Percentiles rank a stretch among this genome's conserved stretches.
phyloP scores from a whole-genome alignment of 495 filamentous ascomycete genomes.

The Xylaria venustula region DNA sequence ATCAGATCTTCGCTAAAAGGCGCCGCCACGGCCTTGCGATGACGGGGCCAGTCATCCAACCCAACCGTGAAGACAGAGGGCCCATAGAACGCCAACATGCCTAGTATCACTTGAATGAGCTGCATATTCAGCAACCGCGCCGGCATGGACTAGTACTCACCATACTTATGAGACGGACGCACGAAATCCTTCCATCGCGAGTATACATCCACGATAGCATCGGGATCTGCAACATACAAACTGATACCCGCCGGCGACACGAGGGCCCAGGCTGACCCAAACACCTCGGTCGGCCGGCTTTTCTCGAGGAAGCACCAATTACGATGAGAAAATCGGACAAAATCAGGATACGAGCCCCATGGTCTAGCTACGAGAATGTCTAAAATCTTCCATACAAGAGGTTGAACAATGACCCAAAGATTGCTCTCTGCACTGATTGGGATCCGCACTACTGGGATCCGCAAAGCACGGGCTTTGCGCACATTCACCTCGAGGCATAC shows the following conservation, averaged over 20 bases:
- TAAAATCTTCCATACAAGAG: slow-evolving; percentile 9
- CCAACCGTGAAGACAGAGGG: slow-evolving; percentile 6
- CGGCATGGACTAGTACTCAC: slow-evolving; percentile 7
- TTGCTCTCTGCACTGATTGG: slow-evolving; percentile 9
- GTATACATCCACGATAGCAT: neutral
- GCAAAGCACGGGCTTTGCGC: slow-evolving; percentile 2
- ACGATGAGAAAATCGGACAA: slow-evolving; percentile 12
- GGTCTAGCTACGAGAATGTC: neutral
- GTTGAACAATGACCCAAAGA: slow-evolving; percentile 7
- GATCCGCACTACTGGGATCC: slow-evolving; percentile 4
- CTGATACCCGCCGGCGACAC: neutral
- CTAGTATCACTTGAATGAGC: neutral
- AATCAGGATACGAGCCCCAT: slow-evolving; percentile 9
- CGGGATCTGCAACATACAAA: slow-evolving; percentile 1
- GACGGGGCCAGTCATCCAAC: slow-evolving; percentile 35
- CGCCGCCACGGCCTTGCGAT: slow-evolving; percentile 33
- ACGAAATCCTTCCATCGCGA: slow-evolving; percentile 7
- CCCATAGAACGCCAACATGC: slow-evolving; percentile 11
- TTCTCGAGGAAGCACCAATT: slow-evolving; percentile 14
- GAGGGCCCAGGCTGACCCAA: slow-evolving; percentile 10
- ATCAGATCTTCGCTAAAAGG: slow-evolving; percentile 45
- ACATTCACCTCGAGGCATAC: slow-evolving; percentile 12
- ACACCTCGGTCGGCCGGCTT: neutral
- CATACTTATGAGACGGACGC: slow-evolving; percentile 2
- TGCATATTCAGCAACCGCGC: neutral